These are phyloP conservation scores for Orbilia javanica DNA, from an alignment of 2,329 filamentous ascomycete genomes.

Conservation along the genomic window DNA sequence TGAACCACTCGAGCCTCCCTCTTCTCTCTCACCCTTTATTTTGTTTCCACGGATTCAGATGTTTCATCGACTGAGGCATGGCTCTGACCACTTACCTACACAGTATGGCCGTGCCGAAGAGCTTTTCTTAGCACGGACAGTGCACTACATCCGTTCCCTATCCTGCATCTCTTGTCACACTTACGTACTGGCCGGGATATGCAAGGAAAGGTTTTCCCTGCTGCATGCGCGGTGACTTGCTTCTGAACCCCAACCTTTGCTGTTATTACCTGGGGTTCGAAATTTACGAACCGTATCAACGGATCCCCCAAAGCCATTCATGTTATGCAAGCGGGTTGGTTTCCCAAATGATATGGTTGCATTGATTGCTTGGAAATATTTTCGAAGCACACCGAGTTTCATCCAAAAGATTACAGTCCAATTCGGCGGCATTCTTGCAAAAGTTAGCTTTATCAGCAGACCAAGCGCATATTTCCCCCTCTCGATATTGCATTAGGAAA, in stretches of 20 bases:
- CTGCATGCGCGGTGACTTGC: conserved; percentile 58
- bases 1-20: conserved; percentile 37
- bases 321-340: conserved; percentile 37
- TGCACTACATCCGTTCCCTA: conserved; percentile 21
- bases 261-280: conserved; percentile 29
- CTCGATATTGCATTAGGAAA: conserved; percentile 19
- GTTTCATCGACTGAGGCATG: conserved; percentile 25
- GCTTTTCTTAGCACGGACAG: conserved; percentile 1
- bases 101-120: not conserved
- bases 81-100: not conserved
- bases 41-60: conserved; percentile 19
- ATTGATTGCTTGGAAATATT: conserved; percentile 43
- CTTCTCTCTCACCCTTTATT: not conserved
- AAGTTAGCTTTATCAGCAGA: conserved; percentile 20
- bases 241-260: conserved; percentile 54
- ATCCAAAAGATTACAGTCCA: conserved; percentile 27
- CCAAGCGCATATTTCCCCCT: conserved; percentile 27
- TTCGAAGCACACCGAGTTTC: conserved; percentile 40
- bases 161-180: conserved; percentile 53
- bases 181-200: conserved; percentile 36
- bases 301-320: conserved; percentile 25
- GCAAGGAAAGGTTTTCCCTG: conserved; percentile 50
- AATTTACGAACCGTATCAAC: conserved; percentile 42
- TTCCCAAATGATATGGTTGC: conserved; percentile 54
- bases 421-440: conserved; percentile 27